Evolutionary conservation across 371 early-diverging fungal species (phyloP).

Genomic region (Zopfochytrium polystomum): DNA sequence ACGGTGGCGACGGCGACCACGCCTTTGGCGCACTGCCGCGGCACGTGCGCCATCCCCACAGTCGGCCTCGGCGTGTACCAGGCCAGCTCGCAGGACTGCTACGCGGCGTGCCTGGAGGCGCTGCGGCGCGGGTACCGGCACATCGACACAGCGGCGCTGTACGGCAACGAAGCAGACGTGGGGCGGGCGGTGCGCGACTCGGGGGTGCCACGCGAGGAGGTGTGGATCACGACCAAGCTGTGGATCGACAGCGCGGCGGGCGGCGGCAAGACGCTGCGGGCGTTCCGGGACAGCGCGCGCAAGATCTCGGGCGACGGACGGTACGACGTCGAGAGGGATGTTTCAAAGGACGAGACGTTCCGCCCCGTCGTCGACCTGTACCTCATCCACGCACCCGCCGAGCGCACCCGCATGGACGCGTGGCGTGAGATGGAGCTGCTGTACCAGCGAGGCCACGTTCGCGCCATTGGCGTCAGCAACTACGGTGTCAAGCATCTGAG

Average conservation of each 20-base stretch:
- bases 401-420: constrained; percentile 44
- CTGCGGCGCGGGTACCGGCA: constrained; percentile 20
- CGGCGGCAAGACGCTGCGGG: constrained; percentile 30
- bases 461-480: constrained; percentile 74
- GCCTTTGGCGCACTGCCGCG: no score
- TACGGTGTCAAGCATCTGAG: constrained; percentile 55
- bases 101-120: constrained; percentile 8
- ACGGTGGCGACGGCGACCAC: no score
- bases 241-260: constrained; percentile 42
- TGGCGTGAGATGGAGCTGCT: constrained; percentile 77
- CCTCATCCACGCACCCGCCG: constrained; percentile 22
- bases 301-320: background rate
- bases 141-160: constrained; percentile 18
- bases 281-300: constrained; percentile 21
- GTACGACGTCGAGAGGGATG: no score
- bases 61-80: constrained; percentile 22
- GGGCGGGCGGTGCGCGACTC: constrained; percentile 43
- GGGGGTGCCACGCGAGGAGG: constrained; percentile 57
- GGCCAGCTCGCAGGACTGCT: constrained; percentile 7
- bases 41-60: no score
- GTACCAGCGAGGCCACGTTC: constrained; percentile 50
- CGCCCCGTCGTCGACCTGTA: constrained; percentile 33
- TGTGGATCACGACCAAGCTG: constrained; percentile 76
- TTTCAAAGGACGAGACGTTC: no score
- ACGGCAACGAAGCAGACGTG: constrained; percentile 40